phyloP scores from a whole-genome alignment of 495 filamentous ascomycete genomes.

The Hapsidospora chrysogenum region DNA sequence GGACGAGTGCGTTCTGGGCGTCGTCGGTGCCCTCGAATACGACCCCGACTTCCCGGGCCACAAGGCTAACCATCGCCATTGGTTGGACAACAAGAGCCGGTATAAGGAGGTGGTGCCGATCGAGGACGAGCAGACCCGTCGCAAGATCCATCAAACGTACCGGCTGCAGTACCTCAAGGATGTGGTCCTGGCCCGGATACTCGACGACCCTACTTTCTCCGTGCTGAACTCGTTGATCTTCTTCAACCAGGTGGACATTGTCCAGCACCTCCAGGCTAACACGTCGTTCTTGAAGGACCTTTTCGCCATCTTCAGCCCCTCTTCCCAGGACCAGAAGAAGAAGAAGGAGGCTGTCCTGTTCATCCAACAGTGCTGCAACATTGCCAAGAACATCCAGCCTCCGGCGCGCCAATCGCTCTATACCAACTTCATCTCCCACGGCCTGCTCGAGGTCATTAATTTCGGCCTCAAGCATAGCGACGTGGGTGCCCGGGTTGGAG shows the following conservation, averaged over 20 bases:
- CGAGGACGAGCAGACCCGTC: conserved; percentile 57
- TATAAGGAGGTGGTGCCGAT: conserved; percentile 96
- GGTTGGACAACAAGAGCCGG: conserved; percentile 69
- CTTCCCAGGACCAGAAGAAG: conserved; percentile 44
- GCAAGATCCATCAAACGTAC: conserved; percentile 92
- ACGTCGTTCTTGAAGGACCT: conserved; percentile 63
- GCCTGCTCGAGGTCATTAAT: conserved; percentile 77
- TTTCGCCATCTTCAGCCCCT: conserved; percentile 69
- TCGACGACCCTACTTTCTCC: conserved; percentile 95
- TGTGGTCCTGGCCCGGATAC: conserved; percentile 85
- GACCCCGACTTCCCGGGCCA: conserved; percentile 98
- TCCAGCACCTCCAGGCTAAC: conserved; percentile 77
- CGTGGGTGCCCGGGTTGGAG: conserved; percentile 73
- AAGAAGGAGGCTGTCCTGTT: conserved; percentile 93
- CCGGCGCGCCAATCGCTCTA: conserved; percentile 67
- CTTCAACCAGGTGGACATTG: conserved; percentile 97
- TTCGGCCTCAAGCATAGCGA: conserved; percentile 77
- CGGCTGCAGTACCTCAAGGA: conserved; percentile 97
- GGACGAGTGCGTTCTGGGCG: conserved; percentile 75
- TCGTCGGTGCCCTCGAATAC: conserved; percentile 94
- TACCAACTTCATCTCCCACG: conserved; percentile 73
- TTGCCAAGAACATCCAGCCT: conserved; percentile 85
- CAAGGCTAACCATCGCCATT: conserved; percentile 94
- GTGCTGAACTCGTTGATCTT: conserved; percentile 97
- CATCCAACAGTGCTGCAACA: conserved; percentile 88